Percentiles rank a stretch among this genome's conserved stretches.
Conservation (phyloP, 2,329 filamentous ascomycete species). For the Neospermospora avenae region DNA sequence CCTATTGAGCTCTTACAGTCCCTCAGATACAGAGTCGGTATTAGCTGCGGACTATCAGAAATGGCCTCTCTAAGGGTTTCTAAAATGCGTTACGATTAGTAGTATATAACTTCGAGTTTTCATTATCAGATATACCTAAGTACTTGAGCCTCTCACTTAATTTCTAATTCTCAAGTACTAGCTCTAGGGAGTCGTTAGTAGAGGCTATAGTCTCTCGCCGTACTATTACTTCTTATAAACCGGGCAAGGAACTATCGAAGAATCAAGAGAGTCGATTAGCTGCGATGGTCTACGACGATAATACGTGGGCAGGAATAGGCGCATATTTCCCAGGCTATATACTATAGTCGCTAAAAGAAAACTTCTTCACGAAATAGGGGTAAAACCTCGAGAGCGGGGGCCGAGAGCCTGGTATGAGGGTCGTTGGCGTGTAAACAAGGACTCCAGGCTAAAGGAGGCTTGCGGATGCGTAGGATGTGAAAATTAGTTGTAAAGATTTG, state of each 20-base stretch:
- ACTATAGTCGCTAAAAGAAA: no score
- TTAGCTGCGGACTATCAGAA: slow-evolving; percentile 20
- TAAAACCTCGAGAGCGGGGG: slow-evolving; percentile 14
- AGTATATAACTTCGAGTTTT: slow-evolving; percentile 17
- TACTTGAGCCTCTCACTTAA: slow-evolving; percentile 15
- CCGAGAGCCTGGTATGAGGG: slow-evolving; percentile 12
- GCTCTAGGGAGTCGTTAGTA: slow-evolving; percentile 10
- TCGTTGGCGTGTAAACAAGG: neutral
- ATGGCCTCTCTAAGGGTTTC: slow-evolving; percentile 22
- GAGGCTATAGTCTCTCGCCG: slow-evolving; percentile 7
- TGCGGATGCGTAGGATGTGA: neutral
- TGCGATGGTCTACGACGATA: slow-evolving; percentile 14
- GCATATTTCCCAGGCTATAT: no score
- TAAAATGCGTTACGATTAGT: slow-evolving; percentile 19
- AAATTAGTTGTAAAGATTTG: neutral
- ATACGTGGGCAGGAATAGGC: no score
- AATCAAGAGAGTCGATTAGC: slow-evolving; percentile 15
- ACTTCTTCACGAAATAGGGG: no score
- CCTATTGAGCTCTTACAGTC: slow-evolving; percentile 15
- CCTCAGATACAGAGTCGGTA: slow-evolving; percentile 11
- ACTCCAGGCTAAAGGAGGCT: neutral
- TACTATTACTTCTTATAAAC: slow-evolving; percentile 1
- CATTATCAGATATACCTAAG: slow-evolving; percentile 11
- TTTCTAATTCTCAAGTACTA: slow-evolving; percentile 4
- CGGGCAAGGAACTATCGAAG: slow-evolving; percentile 1